Evolutionary conservation across 495 filamentous ascomycete genomes (phyloP), one percentile per base, ranked within the genome.

Genomic region (Aspergillus sparsus): DNA sequence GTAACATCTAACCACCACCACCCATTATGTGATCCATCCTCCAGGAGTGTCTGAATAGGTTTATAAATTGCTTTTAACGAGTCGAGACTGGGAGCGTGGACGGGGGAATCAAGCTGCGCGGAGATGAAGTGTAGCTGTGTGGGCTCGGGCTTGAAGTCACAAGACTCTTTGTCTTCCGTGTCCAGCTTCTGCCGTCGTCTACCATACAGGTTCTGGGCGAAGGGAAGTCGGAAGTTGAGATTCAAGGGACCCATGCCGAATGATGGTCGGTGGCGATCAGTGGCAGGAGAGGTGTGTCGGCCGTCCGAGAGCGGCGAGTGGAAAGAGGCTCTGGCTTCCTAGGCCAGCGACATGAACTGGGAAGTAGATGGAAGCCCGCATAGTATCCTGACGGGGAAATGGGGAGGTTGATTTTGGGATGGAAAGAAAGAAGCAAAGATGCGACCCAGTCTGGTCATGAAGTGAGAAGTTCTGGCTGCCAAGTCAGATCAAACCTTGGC

Each of bases 1-100:
- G 88, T 85, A 64, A 94, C 87, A 66, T 97, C 91, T 15, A 97
- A 78, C 93, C 93, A 97, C 90, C 90, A 94, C 18, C 89, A 85
- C 51, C 89, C 89, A 39, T 67, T 61, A 0, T 84, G 77, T 33
- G 85, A 82, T 7, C 82, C 83, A 12, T 90, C 81, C 44, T 85
- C 83, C 66, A 97, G 92, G 6, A 97, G 83, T 16, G 89, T 87
- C 13, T 86, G 83, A 57, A 94, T 85, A 54, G 84, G 85, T 68
- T 93, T 88, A 12, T 89, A 90, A 6, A 90, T 86, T 33, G 90
- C 77, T 35, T 93, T 78, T 8, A 97, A 78, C 35, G 85, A 88
- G 8, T 86, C 89, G 58, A 96, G 78, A 60, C 89, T 87, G 5
- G 87, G 79, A 7, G 90, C 88, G 62, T 94, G 88, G 54, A 95